Evolutionary conservation across 2,329 filamentous ascomycete genomes (phyloP), one percentile per base, ranked within the genome.

Genomic region (Exophiala sideris): DNA sequence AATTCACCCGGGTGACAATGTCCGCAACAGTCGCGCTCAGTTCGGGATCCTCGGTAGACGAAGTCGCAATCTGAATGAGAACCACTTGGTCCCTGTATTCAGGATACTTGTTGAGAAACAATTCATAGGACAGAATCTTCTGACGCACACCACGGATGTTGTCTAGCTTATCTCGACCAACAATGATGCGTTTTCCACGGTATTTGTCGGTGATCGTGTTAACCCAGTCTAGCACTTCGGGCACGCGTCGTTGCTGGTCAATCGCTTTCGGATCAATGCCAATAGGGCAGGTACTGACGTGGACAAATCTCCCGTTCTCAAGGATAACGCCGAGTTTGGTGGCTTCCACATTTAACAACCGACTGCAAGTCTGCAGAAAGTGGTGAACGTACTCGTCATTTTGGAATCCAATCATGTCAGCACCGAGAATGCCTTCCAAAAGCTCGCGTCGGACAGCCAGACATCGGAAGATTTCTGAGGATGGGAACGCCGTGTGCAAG

Each of bases 1-100:
- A 94, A 70, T 97, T 96, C 68, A 97, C 92, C 56, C 92, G 85
- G 48, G 90, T 95, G 59, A 95, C 91, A 68, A 97, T 96, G 68
- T 96, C 91, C 1, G 89, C 91, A 20, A 97, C 87, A 0, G 88
- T 89, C 1, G 89, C 88, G 64, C 95, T 88, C 8, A 96, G 80
- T 66, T 96, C 91, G 16, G 84, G 83, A 68, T 95, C 89, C 67
- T 96, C 91, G 21, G 87, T 91, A 1, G 89, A 89, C 1, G 91
- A 95, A 2, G 94, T 88, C 3, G 91, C 92, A 11, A 97, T 92
- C 72, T 97, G 92, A 54, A 97, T 92, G 57, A 97, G 77, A 24
- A 96, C 91, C 11, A 92, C 88, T 65, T 84, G 87, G 63, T 92
- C 89, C 49, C 85, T 81, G 88, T 89, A 96, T 66, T 95, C 82